Evolutionary conservation across 2,329 filamentous ascomycete species (phyloP), one percentile per base, ranked within the genome.

Genomic region (Microascus cirrosus): DNA sequence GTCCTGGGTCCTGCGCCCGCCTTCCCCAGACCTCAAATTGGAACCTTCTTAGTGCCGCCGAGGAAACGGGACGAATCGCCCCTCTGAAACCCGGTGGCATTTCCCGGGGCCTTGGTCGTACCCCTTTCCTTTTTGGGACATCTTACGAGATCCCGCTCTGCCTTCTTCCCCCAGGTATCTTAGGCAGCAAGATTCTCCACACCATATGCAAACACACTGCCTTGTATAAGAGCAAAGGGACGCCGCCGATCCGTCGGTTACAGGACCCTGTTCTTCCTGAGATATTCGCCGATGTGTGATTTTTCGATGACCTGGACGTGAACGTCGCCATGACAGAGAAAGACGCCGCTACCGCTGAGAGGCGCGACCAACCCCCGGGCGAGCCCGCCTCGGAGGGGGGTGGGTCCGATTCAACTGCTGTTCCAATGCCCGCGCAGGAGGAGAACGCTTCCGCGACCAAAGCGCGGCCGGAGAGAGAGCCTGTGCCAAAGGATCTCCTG

Each of bases 401-500:
- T 20, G 55, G 32, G 12, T 57, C 55, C 24, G 55, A 57, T 4
- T 35, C 50, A 3, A 57, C 55, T 28, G 28, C 55, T 39, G 55
- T 53, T 32, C 32, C 55, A 7, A 28, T 39, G 55, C 20, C 55
- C 20, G 22, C 39, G n/a, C 22, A 56, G 39, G 55, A 56, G 10
- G 51, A 58, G 55, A 25, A 34, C n/a, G 28, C 35, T 32, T 12
- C 34, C 39, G 34, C 51, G 18, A 24, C 34, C 25, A 60, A 62
- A 39, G 60, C 66, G 1, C 69, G 67, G 2, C 71, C 74, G 1
- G 73, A 76, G 63, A 69, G 75, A 48, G 71, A 74, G 60, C 73
- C 76, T 1, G 63, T 58, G 2, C 65, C 76, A 57, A 65, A 66
- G 15, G 76, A 79, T 64, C 77, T 76, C 61, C 56, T 74, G 58